phyloP scores from a whole-genome alignment of 805 yeast genomes.

The Nakazawaea wickerhamii region DNA sequence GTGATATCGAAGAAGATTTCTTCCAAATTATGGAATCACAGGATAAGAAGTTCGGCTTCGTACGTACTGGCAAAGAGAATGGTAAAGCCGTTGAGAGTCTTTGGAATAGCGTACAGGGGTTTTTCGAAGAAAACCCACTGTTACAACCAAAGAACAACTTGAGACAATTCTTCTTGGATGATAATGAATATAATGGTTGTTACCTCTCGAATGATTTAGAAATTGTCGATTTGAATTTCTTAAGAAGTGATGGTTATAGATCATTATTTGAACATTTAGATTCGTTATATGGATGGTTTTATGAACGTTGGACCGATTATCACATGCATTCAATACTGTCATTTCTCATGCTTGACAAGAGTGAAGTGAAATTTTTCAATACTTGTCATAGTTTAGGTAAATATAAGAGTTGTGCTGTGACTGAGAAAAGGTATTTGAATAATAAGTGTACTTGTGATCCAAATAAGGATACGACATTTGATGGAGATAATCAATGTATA shows the following conservation, averaged over 20 bases:
- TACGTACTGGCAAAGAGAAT: not conserved
- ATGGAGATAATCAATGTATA: not conserved
- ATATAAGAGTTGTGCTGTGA: conserved; percentile 19
- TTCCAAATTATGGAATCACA: conserved; percentile 35
- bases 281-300: conserved; percentile 45
- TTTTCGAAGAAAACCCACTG: conserved; percentile 35
- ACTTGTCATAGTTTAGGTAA: conserved; percentile 24
- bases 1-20: conserved; percentile 53
- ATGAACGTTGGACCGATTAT: conserved; percentile 59
- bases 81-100: conserved; percentile 18
- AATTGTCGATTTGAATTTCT: conserved; percentile 46
- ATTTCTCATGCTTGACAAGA: conserved; percentile 35
- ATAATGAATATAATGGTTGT: conserved; percentile 38
- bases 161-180: conserved; percentile 35
- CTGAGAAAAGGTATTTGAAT: conserved; percentile 13
- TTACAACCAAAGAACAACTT: conserved; percentile 33
- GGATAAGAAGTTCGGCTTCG: conserved; percentile 42
- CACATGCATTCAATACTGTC: conserved; percentile 40
- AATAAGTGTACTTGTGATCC: conserved; percentile 23
- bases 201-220: conserved; percentile 61
- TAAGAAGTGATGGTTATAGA: conserved; percentile 40
- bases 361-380: conserved; percentile 48
- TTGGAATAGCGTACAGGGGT: conserved; percentile 39
- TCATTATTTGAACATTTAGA: conserved; percentile 42
- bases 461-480: conserved; percentile 12